Evolutionary conservation across 1,284 basidiomycete species (phyloP).

Genomic region (Irpex sp.): DNA sequence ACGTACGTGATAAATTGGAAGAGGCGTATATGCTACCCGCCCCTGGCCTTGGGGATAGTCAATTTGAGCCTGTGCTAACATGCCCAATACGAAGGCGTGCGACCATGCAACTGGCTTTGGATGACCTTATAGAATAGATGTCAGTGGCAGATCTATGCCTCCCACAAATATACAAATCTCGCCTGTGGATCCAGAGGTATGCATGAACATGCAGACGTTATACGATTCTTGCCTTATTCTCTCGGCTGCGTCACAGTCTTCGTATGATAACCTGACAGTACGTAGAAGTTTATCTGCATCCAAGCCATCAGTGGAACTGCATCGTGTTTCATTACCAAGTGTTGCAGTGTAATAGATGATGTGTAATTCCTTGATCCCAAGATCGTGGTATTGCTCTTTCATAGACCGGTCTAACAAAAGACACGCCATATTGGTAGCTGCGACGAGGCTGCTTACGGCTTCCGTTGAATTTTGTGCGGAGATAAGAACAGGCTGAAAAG

Average conservation of each 20-base stretch:
- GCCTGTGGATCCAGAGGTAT: neutral
- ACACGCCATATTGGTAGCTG: constrained; percentile 21
- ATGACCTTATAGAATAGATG: neutral
- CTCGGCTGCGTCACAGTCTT: constrained; percentile 15
- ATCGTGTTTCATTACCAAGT: neutral
- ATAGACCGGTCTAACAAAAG: constrained; percentile 26
- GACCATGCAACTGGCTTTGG: neutral
- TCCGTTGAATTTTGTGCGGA: constrained; percentile 37
- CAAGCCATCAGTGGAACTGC: neutral
- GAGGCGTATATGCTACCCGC: neutral
- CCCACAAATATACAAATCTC: too few relatives aligned
- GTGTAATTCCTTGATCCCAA: constrained; percentile 2
- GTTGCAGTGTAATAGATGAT: constrained; percentile 11
- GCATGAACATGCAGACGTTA: neutral
- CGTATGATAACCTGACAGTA: constrained; percentile 10
- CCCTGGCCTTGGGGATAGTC: neutral
- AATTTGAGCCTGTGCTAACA: neutral
- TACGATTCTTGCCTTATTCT: constrained; percentile 4
- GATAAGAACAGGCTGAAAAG: constrained; percentile 24
- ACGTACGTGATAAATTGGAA: constrained; percentile 1
- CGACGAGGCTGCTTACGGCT: constrained; percentile 34
- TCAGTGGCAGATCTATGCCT: neutral
- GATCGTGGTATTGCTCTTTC: constrained; percentile 10
- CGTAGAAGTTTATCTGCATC: neutral
- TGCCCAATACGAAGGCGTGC: neutral